Base-by-base conservation (phyloP, 768 basidiomycete genomes). In the Boletellus ananiceps region DNA sequence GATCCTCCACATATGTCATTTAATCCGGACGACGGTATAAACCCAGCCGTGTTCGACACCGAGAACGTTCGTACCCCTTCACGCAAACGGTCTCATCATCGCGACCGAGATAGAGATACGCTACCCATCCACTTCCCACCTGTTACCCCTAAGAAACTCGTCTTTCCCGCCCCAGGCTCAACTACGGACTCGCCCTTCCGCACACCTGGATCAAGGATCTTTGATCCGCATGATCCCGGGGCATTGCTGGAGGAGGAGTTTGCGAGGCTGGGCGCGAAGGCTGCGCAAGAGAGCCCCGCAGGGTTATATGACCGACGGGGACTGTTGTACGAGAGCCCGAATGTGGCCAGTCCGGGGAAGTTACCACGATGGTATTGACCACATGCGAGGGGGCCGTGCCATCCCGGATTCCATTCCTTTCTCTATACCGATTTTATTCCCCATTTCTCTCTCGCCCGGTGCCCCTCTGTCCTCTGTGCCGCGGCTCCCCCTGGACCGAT, bases 301-400 rank as follows among this genome's bases (percentile, higher is more conserved):
- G 85, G 86, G 1, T 59, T 88, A 43, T 90, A 80, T 63, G 88
- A 82, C 55, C 75, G 73, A 15, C 71, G 72, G 25, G 74, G 76
- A 32, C 59, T 85, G 54, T 59, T 89, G 57, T 90, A 88, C 56
- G 83, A 87, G 54, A 88, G 86, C 62, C 88, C 88, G n/a, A 82
- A 78, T 41, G 52, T 75, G 51, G 58, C 74, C 40, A 83, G 81
- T 57, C 82, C 83, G 2, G 76, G 75, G 16, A 75, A 76, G 58
- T 76, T 76, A 62, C 68, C 72, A 15, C 66, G 72, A 47, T 80
- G 77, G 78, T 80, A 72, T 71, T 81, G 60, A 74, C 33, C 13
- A 15, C 7, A 16, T 41, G n/a, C 8, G 13, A 18, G 38, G 11
- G 23, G 14, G 27, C 16, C 39, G 25, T 44, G 14, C 19, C 15